phyloP scores from a whole-genome alignment of 768 basidiomycete species.

The Naganishia antarctica region DNA sequence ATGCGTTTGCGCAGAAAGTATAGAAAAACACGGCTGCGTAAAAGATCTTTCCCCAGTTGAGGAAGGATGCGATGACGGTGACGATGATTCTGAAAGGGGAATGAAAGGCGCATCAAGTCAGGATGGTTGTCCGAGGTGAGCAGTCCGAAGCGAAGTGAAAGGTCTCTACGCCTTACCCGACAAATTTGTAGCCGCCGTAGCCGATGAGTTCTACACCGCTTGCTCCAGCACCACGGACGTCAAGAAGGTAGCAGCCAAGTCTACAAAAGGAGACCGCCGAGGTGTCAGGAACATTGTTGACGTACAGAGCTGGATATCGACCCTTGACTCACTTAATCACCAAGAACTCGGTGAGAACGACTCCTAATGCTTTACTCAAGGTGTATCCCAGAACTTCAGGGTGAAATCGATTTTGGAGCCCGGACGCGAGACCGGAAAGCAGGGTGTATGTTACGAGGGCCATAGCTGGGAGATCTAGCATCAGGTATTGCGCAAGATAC shows the following conservation, averaged over 20 bases:
- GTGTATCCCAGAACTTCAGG: conserved; percentile 83
- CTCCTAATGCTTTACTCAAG: conserved; percentile 74
- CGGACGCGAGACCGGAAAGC: conserved; percentile 75
- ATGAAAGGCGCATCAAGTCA: no score
- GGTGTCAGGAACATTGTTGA: neutral
- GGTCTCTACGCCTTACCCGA: conserved; percentile 79
- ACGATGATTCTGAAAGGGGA: conserved; percentile 67
- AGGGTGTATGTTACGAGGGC: conserved; percentile 93
- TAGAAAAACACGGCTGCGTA: conserved; percentile 74
- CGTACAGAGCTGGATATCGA: no score
- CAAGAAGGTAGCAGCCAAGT: conserved; percentile 86
- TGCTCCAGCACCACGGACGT: conserved; percentile 67
- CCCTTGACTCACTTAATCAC: conserved; percentile 55
- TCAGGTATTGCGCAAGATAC: no score
- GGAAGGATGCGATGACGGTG: conserved; percentile 66
- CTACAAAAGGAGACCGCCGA: conserved; percentile 37
- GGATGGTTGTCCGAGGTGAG: no score
- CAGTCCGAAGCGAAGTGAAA: no score
- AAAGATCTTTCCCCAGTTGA: conserved; percentile 61
- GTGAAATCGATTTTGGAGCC: conserved; percentile 74
- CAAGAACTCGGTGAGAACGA: conserved; percentile 80
- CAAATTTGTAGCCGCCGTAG: conserved; percentile 96
- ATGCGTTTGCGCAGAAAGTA: conserved; percentile 78
- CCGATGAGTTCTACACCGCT: conserved; percentile 66
- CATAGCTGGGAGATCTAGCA: conserved; percentile 66